These are phyloP conservation scores for thale cress (Arabidopsis thaliana) DNA, from an alignment of 345 rosid genomes.

Conservation along the genomic window TAIR10.1 NC_003075.7:9936501-9937000, in stretches of 20 bases:
- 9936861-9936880: constrained; percentile 5
- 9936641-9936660: too few relatives aligned
- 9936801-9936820: neutral
- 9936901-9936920: constrained; percentile 25
- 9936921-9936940: constrained; percentile 17
- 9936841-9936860: constrained; percentile 11
- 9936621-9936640: neutral
- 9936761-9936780: neutral
- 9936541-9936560: too few relatives aligned
- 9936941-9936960: constrained; percentile 4
- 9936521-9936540: too few relatives aligned
- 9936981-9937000: constrained; percentile 20
- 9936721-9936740: too few relatives aligned
- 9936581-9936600: neutral
- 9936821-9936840: constrained; percentile 28
- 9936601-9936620: neutral
- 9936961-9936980: constrained; percentile 11
- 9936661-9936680: too few relatives aligned
- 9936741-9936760: neutral
- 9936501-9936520: too few relatives aligned
- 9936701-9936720: neutral
- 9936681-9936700: neutral
- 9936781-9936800: neutral
- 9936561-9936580: too few relatives aligned
- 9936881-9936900: constrained; percentile 38